Evolutionary conservation across 306 rosid species (phyloP), one percentile per base, ranked within the genome.

Genomic region (Acacia confusa): DNA sequence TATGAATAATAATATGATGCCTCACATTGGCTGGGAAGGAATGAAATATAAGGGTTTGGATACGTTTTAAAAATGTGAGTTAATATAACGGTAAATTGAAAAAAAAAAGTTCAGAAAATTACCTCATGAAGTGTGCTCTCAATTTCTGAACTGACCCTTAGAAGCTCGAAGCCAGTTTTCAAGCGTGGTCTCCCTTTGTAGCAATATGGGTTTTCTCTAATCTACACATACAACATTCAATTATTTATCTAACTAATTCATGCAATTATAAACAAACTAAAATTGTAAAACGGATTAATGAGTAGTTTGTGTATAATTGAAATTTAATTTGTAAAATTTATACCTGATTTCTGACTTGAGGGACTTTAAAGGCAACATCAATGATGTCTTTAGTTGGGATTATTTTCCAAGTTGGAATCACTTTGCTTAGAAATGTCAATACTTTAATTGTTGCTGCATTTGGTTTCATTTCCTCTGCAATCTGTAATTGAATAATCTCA

Each of bases 341-440:
- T 53, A 53, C 91, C 84, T 88, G 81, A 78, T 80, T 2, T 83
- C 93, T 91, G 25, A 86, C 74, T 60, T 82, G 79, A 0, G 91
- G 93, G 38, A 36, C 72, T 77, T 89, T 91, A 45, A 91, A 91
- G 20, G 93, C 91, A 10, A 82, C 19, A 25, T 90, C 91, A 24
- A 90, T 75, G 1, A 92, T 66, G 72, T 92, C 92, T 47, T 87
- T 82, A 1, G 88, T 74, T 44, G 95, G 95, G 78, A 88, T 83
- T 10, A 91, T 28, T 86, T 52, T 92, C 94, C 97, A 90, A 0
- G 87, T 86, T 67, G 93, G 92, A 58, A 90, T 89, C 24, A 92
- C 6, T 36, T 61, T 86, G 66, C 77, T 47, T 11, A 90, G 94
- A 85, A 75, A 58, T 34, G 82, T 85, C 86, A 91, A 55, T 17